Evolutionary conservation across 371 early-diverging fungal genomes (phyloP), one percentile per base, ranked within the genome.

Genomic region (Batkoa obscura): DNA sequence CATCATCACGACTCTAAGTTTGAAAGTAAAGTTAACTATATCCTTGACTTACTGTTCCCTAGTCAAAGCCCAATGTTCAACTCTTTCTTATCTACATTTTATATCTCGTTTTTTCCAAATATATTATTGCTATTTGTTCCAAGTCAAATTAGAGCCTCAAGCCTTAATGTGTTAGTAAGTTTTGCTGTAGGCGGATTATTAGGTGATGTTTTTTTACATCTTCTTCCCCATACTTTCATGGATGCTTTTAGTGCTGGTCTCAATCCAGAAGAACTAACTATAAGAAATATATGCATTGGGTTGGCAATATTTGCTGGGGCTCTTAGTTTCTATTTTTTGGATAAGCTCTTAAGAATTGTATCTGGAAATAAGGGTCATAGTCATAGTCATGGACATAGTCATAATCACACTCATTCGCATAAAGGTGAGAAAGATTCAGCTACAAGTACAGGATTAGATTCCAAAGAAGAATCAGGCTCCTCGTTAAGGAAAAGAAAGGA

Each of bases 181-280:
- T 86, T 88, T 71, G 88, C 88, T 0, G 84, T 86, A 33, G 88
- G 88, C 59, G 84, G 87, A 13, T 65, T 89, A 15, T 60, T 89
- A 23, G 88, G 90, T 17, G 90, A 89, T 58, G 90, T 87, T 4
- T 84, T 89, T 59, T 64, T 89, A 60, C 90, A 89, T 61, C 63
- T 88, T 42, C 59, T 89, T 41, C 90, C 90, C 15, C 86, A 86
- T 58, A 75, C 83, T 38, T 87, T 89, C 59, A 58, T 74, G 54
- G 79, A 76, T 23, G 69, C 71, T 58, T 66, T 66, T 34, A 60
- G 49, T n/a, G 77, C 72, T 45, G 51, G 58, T 4, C 35, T 49
- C 4, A 50, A 36, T 1, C 23, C 34, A 41, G 60, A 61, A 58
- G 70, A 73, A 56, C 63, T 67, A 8, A 72, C 75, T 43, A 70